Percentiles rank a stretch among this genome's conserved stretches.
Conservation (phyloP, 106 monocot genomes). For the Phalaenopsis aphrodite region DNA sequence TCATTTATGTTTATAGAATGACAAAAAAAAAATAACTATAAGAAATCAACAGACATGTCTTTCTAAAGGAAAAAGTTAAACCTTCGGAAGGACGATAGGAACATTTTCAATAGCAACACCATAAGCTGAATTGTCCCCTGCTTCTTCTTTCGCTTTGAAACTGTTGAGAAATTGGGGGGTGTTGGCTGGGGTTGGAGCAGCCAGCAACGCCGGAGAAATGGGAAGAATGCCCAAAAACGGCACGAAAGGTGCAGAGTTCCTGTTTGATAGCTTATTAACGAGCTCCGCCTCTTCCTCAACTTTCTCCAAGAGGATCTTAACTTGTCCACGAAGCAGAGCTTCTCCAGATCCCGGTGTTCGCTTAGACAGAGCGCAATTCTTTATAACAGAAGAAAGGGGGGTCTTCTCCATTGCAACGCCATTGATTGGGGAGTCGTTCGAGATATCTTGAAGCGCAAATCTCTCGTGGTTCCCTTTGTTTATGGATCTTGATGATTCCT, state of each 20-base stretch:
- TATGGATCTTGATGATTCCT: slow-evolving; percentile 27
- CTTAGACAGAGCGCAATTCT: slow-evolving; percentile 8
- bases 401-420: slow-evolving; percentile 60
- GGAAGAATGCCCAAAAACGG: slow-evolving; percentile 24
- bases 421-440: slow-evolving; percentile 90
- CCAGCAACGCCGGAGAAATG: slow-evolving; percentile 41
- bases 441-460: slow-evolving; percentile 65
- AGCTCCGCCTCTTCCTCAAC: slow-evolving; percentile 66
- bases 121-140: neutral
- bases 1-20: too few relatives aligned
- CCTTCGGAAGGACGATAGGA: neutral
- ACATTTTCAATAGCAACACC: neutral
- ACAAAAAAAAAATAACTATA: too few relatives aligned
- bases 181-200: slow-evolving; percentile 83
- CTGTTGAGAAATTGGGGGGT: slow-evolving; percentile 35
- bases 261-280: slow-evolving; percentile 18
- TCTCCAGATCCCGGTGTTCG: slow-evolving; percentile 85
- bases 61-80: neutral
- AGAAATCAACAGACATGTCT: too few relatives aligned
- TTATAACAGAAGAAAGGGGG: slow-evolving; percentile 26
- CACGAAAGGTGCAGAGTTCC: slow-evolving; percentile 18
- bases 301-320: slow-evolving; percentile 74
- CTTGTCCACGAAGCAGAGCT: slow-evolving; percentile 80
- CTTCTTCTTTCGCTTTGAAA: slow-evolving; percentile 4
- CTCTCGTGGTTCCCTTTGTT: slow-evolving; percentile 14